A percentile compares a stretch with the other conserved stretches of the same genome.
Evolutionary conservation across 169 alveolate genomes (phyloP).

Genomic region (Plasmodium relictum): DNA sequence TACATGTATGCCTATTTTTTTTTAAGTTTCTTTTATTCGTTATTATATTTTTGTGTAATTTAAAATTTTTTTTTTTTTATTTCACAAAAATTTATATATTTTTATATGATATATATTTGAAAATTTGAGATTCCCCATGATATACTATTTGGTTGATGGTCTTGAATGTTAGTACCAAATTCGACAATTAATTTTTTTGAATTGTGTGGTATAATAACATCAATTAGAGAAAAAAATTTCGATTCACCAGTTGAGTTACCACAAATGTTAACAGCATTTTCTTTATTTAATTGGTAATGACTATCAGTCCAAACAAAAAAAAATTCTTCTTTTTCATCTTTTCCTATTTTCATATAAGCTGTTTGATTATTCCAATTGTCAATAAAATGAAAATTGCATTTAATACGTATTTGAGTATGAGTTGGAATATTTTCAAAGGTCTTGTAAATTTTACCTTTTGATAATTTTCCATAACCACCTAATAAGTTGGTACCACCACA

Average conservation of each 20-base stretch:
- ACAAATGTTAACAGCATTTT: slow-evolving; percentile 81
- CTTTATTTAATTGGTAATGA: slow-evolving; percentile 48
- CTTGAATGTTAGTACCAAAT: slow-evolving; percentile 57
- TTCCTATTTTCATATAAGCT: slow-evolving; percentile 82
- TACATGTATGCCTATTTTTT: neutral
- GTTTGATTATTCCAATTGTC: slow-evolving; percentile 86
- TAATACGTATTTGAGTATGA: slow-evolving; percentile 83
- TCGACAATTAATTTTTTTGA: slow-evolving; percentile 38
- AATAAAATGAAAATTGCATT: slow-evolving; percentile 82
- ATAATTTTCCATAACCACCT: slow-evolving; percentile 82
- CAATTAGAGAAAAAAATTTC: slow-evolving; percentile 46
- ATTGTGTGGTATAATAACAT: slow-evolving; percentile 61
- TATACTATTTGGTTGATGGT: slow-evolving; percentile 41
- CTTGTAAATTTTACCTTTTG: slow-evolving; percentile 81
- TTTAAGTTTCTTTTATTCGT: neutral
- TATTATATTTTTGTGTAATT: neutral
- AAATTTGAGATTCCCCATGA: slow-evolving; percentile 75
- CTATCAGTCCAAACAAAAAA: slow-evolving; percentile 87
- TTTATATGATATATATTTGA: slow-evolving; percentile 41
- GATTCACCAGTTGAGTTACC: slow-evolving; percentile 78
- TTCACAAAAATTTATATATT: neutral
- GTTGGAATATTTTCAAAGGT: slow-evolving; percentile 84
- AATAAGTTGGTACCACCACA: slow-evolving; percentile 86
- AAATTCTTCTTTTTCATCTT: slow-evolving; percentile 77
- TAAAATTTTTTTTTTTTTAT: slow-evolving; percentile 1